A percentile compares a stretch with the other conserved stretches of the same genome.
Evolutionary conservation across 1,284 basidiomycete genomes (phyloP).

Genomic region (Microstroma glucosiphilum): DNA sequence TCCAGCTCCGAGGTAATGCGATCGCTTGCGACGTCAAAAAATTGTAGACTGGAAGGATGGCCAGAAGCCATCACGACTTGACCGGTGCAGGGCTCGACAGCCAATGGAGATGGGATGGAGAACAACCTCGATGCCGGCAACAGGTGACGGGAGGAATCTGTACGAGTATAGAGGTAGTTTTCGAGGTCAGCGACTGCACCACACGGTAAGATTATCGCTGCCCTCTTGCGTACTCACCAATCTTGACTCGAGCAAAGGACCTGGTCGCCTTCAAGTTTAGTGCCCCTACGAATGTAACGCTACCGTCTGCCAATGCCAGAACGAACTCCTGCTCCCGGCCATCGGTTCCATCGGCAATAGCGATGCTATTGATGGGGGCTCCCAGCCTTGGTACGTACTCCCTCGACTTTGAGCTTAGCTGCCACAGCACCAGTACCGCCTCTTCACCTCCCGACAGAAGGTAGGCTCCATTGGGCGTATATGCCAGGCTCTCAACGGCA

Average conservation of each 20-base stretch:
- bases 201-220: constrained; percentile 53
- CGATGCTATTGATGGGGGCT: constrained; percentile 63
- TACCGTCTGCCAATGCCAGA: constrained; percentile 74
- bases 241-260: constrained; percentile 70
- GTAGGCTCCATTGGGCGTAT: constrained; percentile 85
- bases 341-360: constrained; percentile 58
- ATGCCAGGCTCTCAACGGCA: constrained; percentile 79
- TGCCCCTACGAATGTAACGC: constrained; percentile 70
- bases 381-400: constrained; percentile 83
- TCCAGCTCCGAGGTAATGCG: constrained; percentile 79
- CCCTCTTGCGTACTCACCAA: constrained; percentile 57
- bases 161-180: constrained; percentile 1
- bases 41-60: constrained; percentile 87
- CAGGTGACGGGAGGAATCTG: constrained; percentile 34
- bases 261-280: constrained; percentile 67
- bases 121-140: constrained; percentile 13
- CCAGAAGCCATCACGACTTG: constrained; percentile 72
- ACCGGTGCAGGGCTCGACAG: constrained; percentile 37
- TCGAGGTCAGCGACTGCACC: neutral
- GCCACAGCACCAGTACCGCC: constrained; percentile 88
- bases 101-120: constrained; percentile 29
- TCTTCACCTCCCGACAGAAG: constrained; percentile 93
- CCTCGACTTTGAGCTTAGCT: constrained; percentile 54
- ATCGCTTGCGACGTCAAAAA: constrained; percentile 70
- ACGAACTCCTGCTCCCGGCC: constrained; percentile 74